Base-by-base conservation (phyloP, 768 basidiomycete species). In the Podaxis sp. region DNA sequence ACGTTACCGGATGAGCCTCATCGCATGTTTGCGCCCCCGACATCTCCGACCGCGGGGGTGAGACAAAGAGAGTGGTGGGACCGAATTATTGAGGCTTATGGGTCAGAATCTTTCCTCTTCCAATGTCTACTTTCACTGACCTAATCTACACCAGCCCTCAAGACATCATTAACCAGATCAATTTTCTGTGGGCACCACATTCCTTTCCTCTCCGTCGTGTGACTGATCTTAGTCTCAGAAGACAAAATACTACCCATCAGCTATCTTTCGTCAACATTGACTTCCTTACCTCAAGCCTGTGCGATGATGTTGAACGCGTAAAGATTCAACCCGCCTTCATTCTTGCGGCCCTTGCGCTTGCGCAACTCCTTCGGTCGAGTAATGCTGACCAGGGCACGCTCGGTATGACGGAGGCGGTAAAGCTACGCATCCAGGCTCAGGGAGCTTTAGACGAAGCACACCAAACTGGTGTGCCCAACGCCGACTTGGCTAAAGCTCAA, bases 251-350 rank as follows among this genome's bases (percentile, higher is more conserved):
- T 28, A 83, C 82, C 22, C 84, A 89, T 64, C 86, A 84, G 78
- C 79, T 93, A 48, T 87, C 84, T 10, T 91, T 91, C 71, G 77
- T 93, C 66, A 84, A 90, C 69, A 71, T 85, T 17, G 75, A 78
- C 12, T 78, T 79, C 44, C 82, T 92, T 67, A 71, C 84, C 64
- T 77, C 78, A 56, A 80, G 77, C 60, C 72, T 93, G 52, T 78
- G 74, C 66, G 76, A 82, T 66, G 78, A 84, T 1, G 79, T 79
- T n/a, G 76, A 82, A 30, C 83, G 87, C 13, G 70, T 78, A 22
- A 74, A 73, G 13, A 84, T 91, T 64, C 90, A 91, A 65, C 90
- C 91, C 5, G 80, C 90, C 0, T 83, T 93, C 62, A 80, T 93
- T 51, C 80, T 87, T 33, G 81, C 90, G 1, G 82, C 80, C 6